A percentile compares a stretch with the other conserved stretches of the same genome.
Evolutionary conservation across 371 early-diverging fungal genomes (phyloP).

Genomic region (Actinomucor elegans): DNA sequence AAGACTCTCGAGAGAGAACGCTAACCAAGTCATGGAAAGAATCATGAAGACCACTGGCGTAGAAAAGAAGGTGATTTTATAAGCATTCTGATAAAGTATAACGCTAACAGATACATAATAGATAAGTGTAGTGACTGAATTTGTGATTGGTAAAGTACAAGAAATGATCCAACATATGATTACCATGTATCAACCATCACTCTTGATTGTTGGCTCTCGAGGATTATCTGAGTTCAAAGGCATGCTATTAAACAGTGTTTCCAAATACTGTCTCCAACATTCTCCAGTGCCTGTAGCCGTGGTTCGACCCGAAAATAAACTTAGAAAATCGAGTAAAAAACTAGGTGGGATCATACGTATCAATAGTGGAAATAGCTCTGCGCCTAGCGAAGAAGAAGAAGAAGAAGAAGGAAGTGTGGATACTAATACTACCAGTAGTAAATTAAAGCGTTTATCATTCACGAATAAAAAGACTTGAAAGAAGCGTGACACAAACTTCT

Average conservation of each 20-base stretch:
- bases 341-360: conserved; percentile 33
- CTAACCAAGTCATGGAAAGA: conserved; percentile 49
- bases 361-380: conserved; percentile 10
- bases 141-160: conserved; percentile 61
- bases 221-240: conserved; percentile 60
- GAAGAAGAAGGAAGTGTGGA: too few species aligned
- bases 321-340: conserved; percentile 37
- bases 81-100: background rate
- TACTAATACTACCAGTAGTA: too few species aligned
- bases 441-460: too few species aligned
- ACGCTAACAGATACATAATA: conserved; percentile 5
- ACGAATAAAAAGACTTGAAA: too few species aligned
- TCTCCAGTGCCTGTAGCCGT: conserved; percentile 60
- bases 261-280: conserved; percentile 61
- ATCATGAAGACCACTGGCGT: conserved; percentile 34
- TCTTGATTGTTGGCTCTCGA: conserved; percentile 60
- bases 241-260: conserved; percentile 55
- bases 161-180: conserved; percentile 65
- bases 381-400: background rate
- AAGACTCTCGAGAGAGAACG: conserved; percentile 46
- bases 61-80: conserved; percentile 26
- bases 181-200: conserved; percentile 56
- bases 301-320: conserved; percentile 54
- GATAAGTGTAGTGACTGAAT: conserved; percentile 60
- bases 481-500: too few species aligned